These are phyloP conservation scores for Aspergillus oerlinghausenensis DNA, from an alignment of 2,329 filamentous ascomycete species.

Conservation along the genomic window DNA sequence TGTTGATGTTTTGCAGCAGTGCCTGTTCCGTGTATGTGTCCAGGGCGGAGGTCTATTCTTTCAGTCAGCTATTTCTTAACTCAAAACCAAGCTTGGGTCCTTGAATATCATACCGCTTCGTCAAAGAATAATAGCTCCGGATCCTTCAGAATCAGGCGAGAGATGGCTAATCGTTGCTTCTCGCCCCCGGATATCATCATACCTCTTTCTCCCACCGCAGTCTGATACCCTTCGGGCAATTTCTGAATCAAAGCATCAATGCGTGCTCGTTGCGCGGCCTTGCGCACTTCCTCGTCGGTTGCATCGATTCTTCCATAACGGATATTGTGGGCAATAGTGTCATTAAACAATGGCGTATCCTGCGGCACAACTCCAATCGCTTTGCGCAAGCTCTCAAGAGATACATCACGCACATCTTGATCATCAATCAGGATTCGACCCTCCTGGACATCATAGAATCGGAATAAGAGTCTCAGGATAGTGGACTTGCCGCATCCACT, in stretches of 20 bases:
- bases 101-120: slow-evolving; percentile 61
- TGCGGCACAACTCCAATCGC: slow-evolving; percentile 95
- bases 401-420: slow-evolving; percentile 82
- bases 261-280: slow-evolving; percentile 74
- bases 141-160: slow-evolving; percentile 79
- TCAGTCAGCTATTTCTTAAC: not conserved
- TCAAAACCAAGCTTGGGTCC: not conserved
- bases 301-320: slow-evolving; percentile 82
- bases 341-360: slow-evolving; percentile 95
- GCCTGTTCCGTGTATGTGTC: slow-evolving; percentile 93
- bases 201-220: slow-evolving; percentile 86
- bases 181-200: slow-evolving; percentile 97
- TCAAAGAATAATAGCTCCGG: slow-evolving; percentile 90
- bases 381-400: slow-evolving; percentile 73
- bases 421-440: slow-evolving; percentile 88
- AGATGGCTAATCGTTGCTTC: slow-evolving; percentile 85
- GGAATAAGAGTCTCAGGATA: slow-evolving; percentile 82
- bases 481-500: slow-evolving; percentile 97
- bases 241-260: slow-evolving; percentile 76
- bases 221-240: slow-evolving; percentile 86
- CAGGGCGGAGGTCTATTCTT: slow-evolving; percentile 66
- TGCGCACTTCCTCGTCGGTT: slow-evolving; percentile 64
- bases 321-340: slow-evolving; percentile 93
- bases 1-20: slow-evolving; percentile 86
- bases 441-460: slow-evolving; percentile 83